Evolutionary conservation across 306 rosid species (phyloP).

Genomic region (peach (Prunus persica)): Prunus_persica_NCBIv2 NC_034010.1:4635001-4635500

Average conservation of each 20-base stretch:
- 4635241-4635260: slow-evolving; percentile 68
- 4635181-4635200: slow-evolving; percentile 39
- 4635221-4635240: slow-evolving; percentile 41
- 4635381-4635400: neutral
- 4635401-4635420: neutral
- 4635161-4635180: slow-evolving; percentile 51
- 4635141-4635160: neutral
- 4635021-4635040: no score
- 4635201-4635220: slow-evolving; percentile 40
- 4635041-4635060: no score
- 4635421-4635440: neutral
- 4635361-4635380: neutral
- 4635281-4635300: slow-evolving; percentile 19
- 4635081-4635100: neutral
- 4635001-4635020: neutral
- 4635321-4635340: neutral
- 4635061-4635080: neutral
- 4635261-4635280: slow-evolving; percentile 27
- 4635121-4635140: neutral
- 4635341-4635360: no score
- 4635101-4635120: no score
- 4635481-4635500: neutral
- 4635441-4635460: neutral
- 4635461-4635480: neutral
- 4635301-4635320: neutral